Conservation (phyloP, 495 filamentous ascomycete species). For the Parathielavia hyrcaniae region DNA sequence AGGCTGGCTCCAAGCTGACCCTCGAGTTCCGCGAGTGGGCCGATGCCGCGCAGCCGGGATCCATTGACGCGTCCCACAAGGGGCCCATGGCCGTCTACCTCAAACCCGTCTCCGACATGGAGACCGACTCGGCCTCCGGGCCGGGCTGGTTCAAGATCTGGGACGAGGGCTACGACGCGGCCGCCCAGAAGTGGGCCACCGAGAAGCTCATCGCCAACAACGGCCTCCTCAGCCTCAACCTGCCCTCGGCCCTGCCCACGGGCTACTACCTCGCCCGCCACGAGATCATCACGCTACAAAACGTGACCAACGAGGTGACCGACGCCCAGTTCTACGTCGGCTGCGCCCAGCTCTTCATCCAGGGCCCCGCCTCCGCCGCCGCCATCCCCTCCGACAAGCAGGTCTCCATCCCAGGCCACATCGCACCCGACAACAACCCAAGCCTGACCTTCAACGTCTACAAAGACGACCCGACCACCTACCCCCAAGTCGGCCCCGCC, state of each 20-base stretch:
- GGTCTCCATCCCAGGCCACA: conserved; percentile 61
- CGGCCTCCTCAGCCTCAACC: conserved; percentile 53
- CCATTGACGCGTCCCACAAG: conserved; percentile 58
- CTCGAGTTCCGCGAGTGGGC: conserved; percentile 59
- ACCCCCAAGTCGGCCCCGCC: conserved; percentile 54
- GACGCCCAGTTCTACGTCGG: conserved; percentile 63
- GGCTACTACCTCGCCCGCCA: conserved; percentile 64
- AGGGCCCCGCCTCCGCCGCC: conserved; percentile 34
- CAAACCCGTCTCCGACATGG: conserved; percentile 51
- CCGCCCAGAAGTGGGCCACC: conserved; percentile 56
- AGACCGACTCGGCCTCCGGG: conserved; percentile 42
- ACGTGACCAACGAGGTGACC: conserved; percentile 44
- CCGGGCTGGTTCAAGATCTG: conserved; percentile 78
- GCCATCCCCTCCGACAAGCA: conserved; percentile 36
- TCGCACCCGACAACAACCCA: conserved; percentile 46
- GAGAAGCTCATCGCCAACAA: conserved; percentile 58
- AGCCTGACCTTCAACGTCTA: conserved; percentile 61
- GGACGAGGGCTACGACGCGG: conserved; percentile 55
- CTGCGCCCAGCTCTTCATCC: conserved; percentile 64
- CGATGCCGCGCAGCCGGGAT: conserved; percentile 48
- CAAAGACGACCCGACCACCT: conserved; percentile 37
- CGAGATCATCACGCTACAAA: conserved; percentile 64
- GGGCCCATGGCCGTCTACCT: conserved; percentile 69
- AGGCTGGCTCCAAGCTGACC: conserved; percentile 50
- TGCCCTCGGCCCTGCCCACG: conserved; percentile 54